Conservation (phyloP, 164 flowering plant genomes). For the Akebia trifoliata region DNA sequence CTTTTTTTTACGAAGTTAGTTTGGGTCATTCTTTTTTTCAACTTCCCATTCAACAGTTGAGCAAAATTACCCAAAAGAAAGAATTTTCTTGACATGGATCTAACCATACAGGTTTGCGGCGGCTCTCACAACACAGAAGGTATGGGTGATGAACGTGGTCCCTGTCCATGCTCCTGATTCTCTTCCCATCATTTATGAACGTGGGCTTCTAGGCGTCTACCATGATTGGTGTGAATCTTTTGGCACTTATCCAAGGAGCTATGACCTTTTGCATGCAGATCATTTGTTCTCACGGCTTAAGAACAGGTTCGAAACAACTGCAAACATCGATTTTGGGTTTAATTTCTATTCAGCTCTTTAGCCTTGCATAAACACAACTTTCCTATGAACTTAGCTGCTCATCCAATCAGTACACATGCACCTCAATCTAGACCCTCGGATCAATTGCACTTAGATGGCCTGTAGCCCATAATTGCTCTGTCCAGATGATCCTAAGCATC, state of each 20-base stretch:
- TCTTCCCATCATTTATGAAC: conserved; percentile 81
- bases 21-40: not conserved
- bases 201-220: conserved; percentile 82
- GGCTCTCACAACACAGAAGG: conserved; percentile 58
- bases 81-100: not conserved
- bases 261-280: conserved; percentile 94
- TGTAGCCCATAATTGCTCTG: no score
- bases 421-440: no score
- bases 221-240: conserved; percentile 99
- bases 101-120: conserved; percentile 73
- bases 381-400: no score
- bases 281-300: conserved; percentile 88
- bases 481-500: no score
- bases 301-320: conserved; percentile 46
- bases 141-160: conserved; percentile 96
- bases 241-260: conserved; percentile 84
- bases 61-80: not conserved
- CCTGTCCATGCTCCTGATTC: conserved; percentile 88
- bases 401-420: no score
- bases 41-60: no score
- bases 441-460: no score
- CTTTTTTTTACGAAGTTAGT: not conserved
- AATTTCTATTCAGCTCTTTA: no score
- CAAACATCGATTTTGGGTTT: no score
- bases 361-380: no score